These are phyloP conservation scores for Halophytophthora batemanensis DNA, from an alignment of 352 stramenopile species.

Conservation along the genomic window DNA sequence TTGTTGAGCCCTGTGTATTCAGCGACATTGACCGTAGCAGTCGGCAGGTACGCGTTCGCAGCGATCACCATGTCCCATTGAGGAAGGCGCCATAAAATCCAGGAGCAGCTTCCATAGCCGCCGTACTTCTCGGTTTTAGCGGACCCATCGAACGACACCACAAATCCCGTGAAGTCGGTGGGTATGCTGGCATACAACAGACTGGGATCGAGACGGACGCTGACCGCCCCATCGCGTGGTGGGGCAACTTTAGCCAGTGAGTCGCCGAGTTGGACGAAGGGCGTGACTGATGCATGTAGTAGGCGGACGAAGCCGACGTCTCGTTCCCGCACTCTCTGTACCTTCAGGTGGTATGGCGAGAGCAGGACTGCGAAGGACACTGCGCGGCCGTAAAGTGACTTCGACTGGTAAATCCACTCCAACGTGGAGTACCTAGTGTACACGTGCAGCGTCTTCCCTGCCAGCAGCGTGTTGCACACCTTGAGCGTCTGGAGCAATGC, in stretches of 20 bases:
- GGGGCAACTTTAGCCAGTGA: constrained; percentile 2
- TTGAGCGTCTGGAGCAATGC: constrained; percentile 8
- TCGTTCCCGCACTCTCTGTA: background rate
- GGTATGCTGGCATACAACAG: constrained; percentile 1
- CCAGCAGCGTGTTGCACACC: constrained; percentile 4
- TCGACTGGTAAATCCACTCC: constrained; percentile 17
- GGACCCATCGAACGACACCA: constrained; percentile 21
- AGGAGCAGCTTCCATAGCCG: constrained; percentile 8
- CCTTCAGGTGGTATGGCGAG: constrained; percentile 7
- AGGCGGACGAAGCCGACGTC: constrained; percentile 7
- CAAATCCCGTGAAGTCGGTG: background rate
- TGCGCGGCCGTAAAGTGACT: constrained; percentile 5
- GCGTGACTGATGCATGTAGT: constrained; percentile 5
- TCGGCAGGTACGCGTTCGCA: constrained; percentile 6
- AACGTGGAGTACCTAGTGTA: constrained; percentile 21
- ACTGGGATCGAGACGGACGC: background rate
- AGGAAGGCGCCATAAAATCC: constrained; percentile 15
- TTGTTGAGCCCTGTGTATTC: constrained; percentile 20
- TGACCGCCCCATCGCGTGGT: background rate
- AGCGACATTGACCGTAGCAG: constrained; percentile 19
- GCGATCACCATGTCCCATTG: constrained; percentile 14
- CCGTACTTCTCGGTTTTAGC: constrained; percentile 12
- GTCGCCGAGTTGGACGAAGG: constrained; percentile 6
- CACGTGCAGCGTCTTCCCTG: background rate
- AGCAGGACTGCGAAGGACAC: constrained; percentile 15